Conservation (phyloP, 371 early-diverging fungal species). For the Mucor piriformis region DNA sequence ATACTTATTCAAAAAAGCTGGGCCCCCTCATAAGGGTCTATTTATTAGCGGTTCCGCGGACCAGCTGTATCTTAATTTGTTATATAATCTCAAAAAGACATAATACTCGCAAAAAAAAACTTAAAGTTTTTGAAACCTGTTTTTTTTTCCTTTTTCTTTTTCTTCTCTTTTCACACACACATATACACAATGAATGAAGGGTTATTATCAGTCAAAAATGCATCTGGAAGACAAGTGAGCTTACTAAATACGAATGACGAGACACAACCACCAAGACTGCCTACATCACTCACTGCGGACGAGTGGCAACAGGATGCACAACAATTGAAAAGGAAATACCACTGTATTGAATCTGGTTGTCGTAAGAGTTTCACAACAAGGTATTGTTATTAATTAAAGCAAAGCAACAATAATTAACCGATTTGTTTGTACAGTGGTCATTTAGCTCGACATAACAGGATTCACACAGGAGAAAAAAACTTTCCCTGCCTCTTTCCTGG, state of each 20-base stretch:
- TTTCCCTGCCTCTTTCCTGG: conserved; percentile 80
- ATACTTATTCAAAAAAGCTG: background rate
- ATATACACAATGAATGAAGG: conserved; percentile 24
- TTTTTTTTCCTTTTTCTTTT: conserved; percentile 4
- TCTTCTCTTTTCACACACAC: background rate
- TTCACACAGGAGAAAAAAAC: conserved; percentile 93
- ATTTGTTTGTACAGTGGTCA: conserved; percentile 62
- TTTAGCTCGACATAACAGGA: conserved; percentile 86
- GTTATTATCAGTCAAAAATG: conserved; percentile 37
- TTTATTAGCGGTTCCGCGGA: background rate
- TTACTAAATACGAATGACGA: conserved; percentile 35
- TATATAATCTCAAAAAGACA: background rate
- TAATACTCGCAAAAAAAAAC: background rate
- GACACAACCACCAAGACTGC: background rate
- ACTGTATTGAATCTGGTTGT: conserved; percentile 58
- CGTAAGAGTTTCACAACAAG: conserved; percentile 67
- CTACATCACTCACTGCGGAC: conserved; percentile 16
- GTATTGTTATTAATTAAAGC: conserved; percentile 24
- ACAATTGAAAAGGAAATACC: conserved; percentile 55
- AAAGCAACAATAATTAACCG: background rate
- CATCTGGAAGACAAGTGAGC: conserved; percentile 46
- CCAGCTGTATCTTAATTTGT: conserved; percentile 1
- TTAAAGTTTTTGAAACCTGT: conserved; percentile 1
- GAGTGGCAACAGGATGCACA: conserved; percentile 17
- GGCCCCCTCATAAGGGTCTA: conserved; percentile 5